Percentiles rank a stretch among this genome's conserved stretches.
phyloP scores from a whole-genome alignment of 768 basidiomycete species.

The Calocybe indica region DNA sequence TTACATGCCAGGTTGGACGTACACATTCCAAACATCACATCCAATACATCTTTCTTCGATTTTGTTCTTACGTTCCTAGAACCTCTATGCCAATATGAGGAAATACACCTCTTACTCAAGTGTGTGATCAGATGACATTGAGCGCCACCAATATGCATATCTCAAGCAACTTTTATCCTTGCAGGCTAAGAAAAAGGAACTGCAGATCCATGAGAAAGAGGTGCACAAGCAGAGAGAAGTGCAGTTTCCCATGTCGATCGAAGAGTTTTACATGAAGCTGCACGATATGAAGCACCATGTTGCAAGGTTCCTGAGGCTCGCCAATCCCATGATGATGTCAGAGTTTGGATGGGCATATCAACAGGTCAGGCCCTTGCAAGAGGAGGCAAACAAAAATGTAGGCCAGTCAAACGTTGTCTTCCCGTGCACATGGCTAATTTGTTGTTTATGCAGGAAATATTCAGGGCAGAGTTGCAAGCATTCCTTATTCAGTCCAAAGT shows the following conservation, averaged over 20 bases:
- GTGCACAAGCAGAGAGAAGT: constrained; percentile 17
- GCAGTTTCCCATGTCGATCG: constrained; percentile 26
- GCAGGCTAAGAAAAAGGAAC: constrained; percentile 9
- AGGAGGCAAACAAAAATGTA: constrained; percentile 36
- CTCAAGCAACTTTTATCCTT: constrained; percentile 18
- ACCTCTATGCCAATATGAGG: constrained; percentile 18
- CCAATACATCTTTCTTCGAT: too few species aligned
- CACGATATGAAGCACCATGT: constrained; percentile 44
- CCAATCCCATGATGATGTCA: constrained; percentile 26
- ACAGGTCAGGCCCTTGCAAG: constrained; percentile 37
- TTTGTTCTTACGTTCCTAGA: constrained; percentile 8
- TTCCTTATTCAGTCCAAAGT: constrained; percentile 16
- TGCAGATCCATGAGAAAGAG: constrained; percentile 16
- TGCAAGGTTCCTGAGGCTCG: constrained; percentile 36
- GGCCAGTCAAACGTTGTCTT: too few species aligned
- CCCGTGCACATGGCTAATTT: not conserved
- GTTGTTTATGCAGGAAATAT: constrained; percentile 7
- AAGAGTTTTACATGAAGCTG: constrained; percentile 26
- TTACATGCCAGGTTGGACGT: constrained; percentile 18
- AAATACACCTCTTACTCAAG: constrained; percentile 7
- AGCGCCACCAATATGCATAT: constrained; percentile 24
- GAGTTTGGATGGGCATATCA: constrained; percentile 50
- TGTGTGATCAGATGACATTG: constrained; percentile 25
- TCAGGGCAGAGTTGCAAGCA: constrained; percentile 16
- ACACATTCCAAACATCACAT: not conserved